phyloP scores from a whole-genome alignment of 2,329 filamentous ascomycete genomes.

The Aspergillus nomiae region DNA sequence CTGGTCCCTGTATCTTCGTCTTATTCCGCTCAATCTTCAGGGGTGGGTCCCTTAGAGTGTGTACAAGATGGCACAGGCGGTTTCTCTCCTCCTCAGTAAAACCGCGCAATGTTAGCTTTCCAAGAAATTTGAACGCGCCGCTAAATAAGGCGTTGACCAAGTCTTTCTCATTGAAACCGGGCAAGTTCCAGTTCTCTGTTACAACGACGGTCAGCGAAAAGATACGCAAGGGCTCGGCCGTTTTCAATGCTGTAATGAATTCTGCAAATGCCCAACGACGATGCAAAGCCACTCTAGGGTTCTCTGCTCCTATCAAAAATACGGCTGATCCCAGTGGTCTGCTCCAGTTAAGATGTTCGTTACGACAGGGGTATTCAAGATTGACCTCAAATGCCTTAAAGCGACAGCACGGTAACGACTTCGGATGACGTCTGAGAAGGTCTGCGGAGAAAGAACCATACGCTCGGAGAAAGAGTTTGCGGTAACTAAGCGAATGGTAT shows the following conservation, averaged over 20 bases:
- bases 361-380: slow-evolving; percentile 9
- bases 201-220: slow-evolving; percentile 17
- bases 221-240: slow-evolving; percentile 11
- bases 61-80: slow-evolving; percentile 6
- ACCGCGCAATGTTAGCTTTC: slow-evolving; percentile 15
- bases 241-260: slow-evolving; percentile 16
- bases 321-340: slow-evolving; percentile 13
- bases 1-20: slow-evolving; percentile 9
- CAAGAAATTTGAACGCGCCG: slow-evolving; percentile 18
- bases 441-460: slow-evolving; percentile 15
- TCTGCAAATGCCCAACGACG: slow-evolving; percentile 17
- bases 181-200: slow-evolving; percentile 20
- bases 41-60: slow-evolving; percentile 8
- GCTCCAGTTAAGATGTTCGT: slow-evolving; percentile 8
- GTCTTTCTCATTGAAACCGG: slow-evolving; percentile 18
- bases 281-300: slow-evolving; percentile 13
- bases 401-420: slow-evolving; percentile 13
- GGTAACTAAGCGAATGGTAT: slow-evolving; percentile 19
- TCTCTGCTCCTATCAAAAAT: slow-evolving; percentile 17
- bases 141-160: slow-evolving; percentile 17
- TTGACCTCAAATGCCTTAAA: slow-evolving; percentile 4
- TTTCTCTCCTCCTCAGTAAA: slow-evolving; percentile 17
- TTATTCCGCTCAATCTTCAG: slow-evolving; percentile 14
- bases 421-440: slow-evolving; percentile 14
- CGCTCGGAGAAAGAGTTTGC: slow-evolving; percentile 15